Conservation (phyloP, 2,329 filamentous ascomycete species). For the Epichloe hybrida region DNA sequence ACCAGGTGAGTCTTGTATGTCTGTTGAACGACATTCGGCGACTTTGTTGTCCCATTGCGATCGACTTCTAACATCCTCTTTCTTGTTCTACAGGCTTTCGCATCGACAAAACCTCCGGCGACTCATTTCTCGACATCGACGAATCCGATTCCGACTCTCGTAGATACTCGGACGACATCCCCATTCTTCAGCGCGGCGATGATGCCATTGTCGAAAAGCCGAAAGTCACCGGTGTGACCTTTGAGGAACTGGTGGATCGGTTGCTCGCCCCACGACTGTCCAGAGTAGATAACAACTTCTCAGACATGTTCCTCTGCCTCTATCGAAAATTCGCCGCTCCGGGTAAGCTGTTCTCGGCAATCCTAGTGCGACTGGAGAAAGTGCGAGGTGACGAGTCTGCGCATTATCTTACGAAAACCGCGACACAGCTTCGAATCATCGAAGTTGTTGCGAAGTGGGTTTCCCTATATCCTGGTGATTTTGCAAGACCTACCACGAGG, state of each 20-base stretch:
- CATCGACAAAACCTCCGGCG: slow-evolving; percentile 31
- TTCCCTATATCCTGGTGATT: slow-evolving; percentile 79
- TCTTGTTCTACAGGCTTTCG: slow-evolving; percentile 31
- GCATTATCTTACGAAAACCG: slow-evolving; percentile 62
- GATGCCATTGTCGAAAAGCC: slow-evolving; percentile 41
- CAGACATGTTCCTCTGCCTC: slow-evolving; percentile 76
- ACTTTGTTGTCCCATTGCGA: background rate
- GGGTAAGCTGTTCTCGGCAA: slow-evolving; percentile 59
- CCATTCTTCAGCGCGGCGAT: slow-evolving; percentile 52
- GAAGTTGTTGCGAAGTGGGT: slow-evolving; percentile 84
- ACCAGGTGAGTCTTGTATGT: slow-evolving; percentile 10
- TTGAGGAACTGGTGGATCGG: slow-evolving; percentile 73
- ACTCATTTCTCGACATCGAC: slow-evolving; percentile 53
- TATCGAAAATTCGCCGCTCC: slow-evolving; percentile 91
- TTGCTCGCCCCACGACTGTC: slow-evolving; percentile 70
- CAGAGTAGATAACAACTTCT: slow-evolving; percentile 79
- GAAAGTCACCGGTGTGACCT: slow-evolving; percentile 39
- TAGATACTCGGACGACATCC: slow-evolving; percentile 52
- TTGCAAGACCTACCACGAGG: slow-evolving; percentile 64
- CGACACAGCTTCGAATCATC: slow-evolving; percentile 70
- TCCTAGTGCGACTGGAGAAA: slow-evolving; percentile 62
- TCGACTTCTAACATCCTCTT: background rate
- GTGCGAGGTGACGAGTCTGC: slow-evolving; percentile 52
- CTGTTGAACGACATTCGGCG: background rate
- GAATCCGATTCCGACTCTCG: slow-evolving; percentile 57